These are phyloP conservation scores for Arctium lappa DNA, from an alignment of 129 eudicot species.

Conservation along the genomic window DNA sequence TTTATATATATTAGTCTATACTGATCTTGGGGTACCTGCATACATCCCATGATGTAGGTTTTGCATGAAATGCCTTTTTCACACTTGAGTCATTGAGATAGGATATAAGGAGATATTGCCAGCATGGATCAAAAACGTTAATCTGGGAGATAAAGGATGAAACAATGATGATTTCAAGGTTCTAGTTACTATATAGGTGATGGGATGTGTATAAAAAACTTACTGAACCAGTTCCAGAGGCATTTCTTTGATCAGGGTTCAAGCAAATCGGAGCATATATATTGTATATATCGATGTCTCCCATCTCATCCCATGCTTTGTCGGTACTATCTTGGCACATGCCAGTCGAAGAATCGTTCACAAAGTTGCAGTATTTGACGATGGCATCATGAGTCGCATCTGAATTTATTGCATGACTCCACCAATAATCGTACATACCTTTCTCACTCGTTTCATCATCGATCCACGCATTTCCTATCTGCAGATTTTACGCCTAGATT, in stretches of 20 bases:
- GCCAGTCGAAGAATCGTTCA: not conserved
- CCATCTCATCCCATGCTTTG: not conserved
- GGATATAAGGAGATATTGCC: not conserved
- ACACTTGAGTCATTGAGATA: not conserved
- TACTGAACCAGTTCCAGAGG: slow-evolving; percentile 3
- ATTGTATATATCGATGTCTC: slow-evolving; percentile 27
- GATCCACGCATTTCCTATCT: slow-evolving; percentile 45
- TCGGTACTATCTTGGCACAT: not conserved
- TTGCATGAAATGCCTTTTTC: slow-evolving; percentile 2
- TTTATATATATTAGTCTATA: not conserved
- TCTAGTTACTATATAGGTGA: not conserved
- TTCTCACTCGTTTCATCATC: slow-evolving; percentile 23
- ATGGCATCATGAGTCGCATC: slow-evolving; percentile 30
- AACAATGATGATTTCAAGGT: not conserved
- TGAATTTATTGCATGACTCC: slow-evolving; percentile 42
- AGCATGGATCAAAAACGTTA: slow-evolving; percentile 32
- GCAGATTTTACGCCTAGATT: not conserved
- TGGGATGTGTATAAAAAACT: not conserved
- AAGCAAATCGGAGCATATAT: slow-evolving; percentile 36
- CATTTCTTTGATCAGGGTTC: not conserved
- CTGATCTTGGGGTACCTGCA: not conserved
- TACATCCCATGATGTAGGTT: slow-evolving; percentile 3
- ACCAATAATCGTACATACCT: slow-evolving; percentile 27
- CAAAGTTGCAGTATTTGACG: slow-evolving; percentile 20
- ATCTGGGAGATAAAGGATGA: slow-evolving; percentile 7